phyloP scores from a whole-genome alignment of 2,329 filamentous ascomycete genomes.

The Fusarium burgessii region DNA sequence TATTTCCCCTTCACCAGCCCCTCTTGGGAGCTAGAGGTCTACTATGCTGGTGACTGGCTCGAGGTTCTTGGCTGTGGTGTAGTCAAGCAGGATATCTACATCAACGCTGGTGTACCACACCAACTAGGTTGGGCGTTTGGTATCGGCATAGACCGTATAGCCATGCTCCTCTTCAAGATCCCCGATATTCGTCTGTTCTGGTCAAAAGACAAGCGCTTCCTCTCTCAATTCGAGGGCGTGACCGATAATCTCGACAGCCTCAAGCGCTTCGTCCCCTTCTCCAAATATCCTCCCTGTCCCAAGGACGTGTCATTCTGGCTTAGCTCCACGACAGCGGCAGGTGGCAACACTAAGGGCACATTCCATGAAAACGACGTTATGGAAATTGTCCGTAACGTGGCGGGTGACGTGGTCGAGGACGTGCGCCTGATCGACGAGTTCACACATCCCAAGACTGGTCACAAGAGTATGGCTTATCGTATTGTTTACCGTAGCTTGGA shows the following conservation, averaged over 20 bases:
- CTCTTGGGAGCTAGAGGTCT: conserved; percentile 95
- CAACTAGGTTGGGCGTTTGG: conserved; percentile 96
- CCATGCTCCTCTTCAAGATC: conserved; percentile 97
- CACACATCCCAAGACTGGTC: conserved; percentile 84
- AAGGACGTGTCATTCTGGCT: conserved; percentile 98
- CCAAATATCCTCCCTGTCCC: conserved; percentile 87
- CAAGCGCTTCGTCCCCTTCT: conserved; percentile 84
- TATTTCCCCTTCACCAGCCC: conserved; percentile 98
- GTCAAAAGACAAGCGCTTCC: conserved; percentile 86
- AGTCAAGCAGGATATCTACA: conserved; percentile 83
- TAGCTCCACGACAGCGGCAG: conserved; percentile 57
- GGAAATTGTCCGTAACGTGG: conserved; percentile 89
- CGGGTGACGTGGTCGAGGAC: conserved; percentile 88
- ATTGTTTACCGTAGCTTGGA: conserved; percentile 95
- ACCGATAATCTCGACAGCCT: conserved; percentile 63
- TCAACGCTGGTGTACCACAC: conserved; percentile 78
- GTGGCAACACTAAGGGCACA: conserved; percentile 58
- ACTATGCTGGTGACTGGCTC: conserved; percentile 94
- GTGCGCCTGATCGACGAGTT: conserved; percentile 89
- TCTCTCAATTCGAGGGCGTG: conserved; percentile 82
- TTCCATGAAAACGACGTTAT: conserved; percentile 98
- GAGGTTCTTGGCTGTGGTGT: conserved; percentile 96
- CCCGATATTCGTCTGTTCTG: conserved; percentile 98
- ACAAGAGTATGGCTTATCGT: conserved; percentile 89
- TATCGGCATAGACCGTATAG: conserved; percentile 91